Evolutionary conservation across 2,329 filamentous ascomycete species (phyloP), one percentile per base, ranked within the genome.

Genomic region (Pseudocercospora cruenta): DNA sequence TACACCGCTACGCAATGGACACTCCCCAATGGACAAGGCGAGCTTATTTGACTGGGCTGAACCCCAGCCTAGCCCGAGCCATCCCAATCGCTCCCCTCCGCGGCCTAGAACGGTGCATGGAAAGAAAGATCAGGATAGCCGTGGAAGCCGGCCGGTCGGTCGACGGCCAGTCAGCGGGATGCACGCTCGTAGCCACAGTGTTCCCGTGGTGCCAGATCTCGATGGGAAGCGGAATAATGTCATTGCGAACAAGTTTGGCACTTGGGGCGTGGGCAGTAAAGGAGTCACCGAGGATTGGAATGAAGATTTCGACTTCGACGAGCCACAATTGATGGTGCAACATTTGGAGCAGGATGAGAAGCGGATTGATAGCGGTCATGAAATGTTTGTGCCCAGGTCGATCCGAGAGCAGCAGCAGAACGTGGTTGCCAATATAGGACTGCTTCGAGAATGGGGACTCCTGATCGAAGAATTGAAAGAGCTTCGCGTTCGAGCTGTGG

Each of bases 231-330:
- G 90, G 85, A 76, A 84, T 78, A 74, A 78, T 77, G 74, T 90
- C 80, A 77, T 82, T 78, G 74, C 86, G n/a, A 85, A 78, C 61
- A 94, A 93, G 73, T 94, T 93, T 74, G 90, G 91, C 51, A 94
- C 91, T 0, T 94, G 91, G 91, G 91, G 91, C 2, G 81, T 93
- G 49, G 88, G 90, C n/a, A 89, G 87, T 68, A 94, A 94, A 77
- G 90, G 87, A 16, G 89, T 89, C 10, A 94, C 90, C 67, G 92
- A 96, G 76, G 92, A 95, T 74, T 96, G 92, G 92, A 92, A 94
- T 72, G 91, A 94, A 69, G 92, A 96, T 76, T 95, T 96, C 72
- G 91, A 94, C 67, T 94, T 94, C 75, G 85, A 85, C 22, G 86
- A 88, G 57, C 69, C 68, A 3, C 67, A 69, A 4, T 49, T 70